Conservation (phyloP, 2,329 filamentous ascomycete species). For the Phyllosticta ampelicida region DNA sequence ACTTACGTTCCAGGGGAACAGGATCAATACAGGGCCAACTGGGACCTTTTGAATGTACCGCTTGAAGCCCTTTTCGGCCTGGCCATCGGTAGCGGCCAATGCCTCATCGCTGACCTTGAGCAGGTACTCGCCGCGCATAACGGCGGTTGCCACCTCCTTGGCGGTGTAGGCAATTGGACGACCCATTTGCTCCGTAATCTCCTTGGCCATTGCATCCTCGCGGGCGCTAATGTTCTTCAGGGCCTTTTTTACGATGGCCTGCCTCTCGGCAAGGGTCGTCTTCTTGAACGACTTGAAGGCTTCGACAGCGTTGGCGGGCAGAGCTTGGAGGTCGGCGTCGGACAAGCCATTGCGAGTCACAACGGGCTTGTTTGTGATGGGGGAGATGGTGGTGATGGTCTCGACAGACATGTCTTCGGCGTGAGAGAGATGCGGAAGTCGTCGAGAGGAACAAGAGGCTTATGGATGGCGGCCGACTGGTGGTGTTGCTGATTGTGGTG, state of each 20-base stretch:
- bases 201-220: constrained; percentile 69
- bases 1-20: constrained; percentile 94
- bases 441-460: too few relatives aligned
- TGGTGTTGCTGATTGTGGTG: too few relatives aligned
- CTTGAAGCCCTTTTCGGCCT: constrained; percentile 78
- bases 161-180: constrained; percentile 78
- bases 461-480: too few relatives aligned
- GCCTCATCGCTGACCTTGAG: constrained; percentile 71
- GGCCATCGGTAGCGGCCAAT: constrained; percentile 69
- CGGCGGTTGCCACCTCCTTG: constrained; percentile 74
- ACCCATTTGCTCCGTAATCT: constrained; percentile 92
- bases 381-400: constrained; percentile 71
- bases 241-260: constrained; percentile 71
- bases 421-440: too few relatives aligned
- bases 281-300: constrained; percentile 70
- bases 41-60: constrained; percentile 83
- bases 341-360: constrained; percentile 68
- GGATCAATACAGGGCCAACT: constrained; percentile 74
- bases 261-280: constrained; percentile 62
- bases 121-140: constrained; percentile 76
- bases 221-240: constrained; percentile 58
- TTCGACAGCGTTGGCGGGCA: constrained; percentile 61
- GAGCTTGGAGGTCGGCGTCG: constrained; percentile 53
- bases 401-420: constrained; percentile 38
- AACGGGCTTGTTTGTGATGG: constrained; percentile 75